phyloP scores from a whole-genome alignment of 176 grass and related monocot genomes.

The Calamus simplicifolius region DNA sequence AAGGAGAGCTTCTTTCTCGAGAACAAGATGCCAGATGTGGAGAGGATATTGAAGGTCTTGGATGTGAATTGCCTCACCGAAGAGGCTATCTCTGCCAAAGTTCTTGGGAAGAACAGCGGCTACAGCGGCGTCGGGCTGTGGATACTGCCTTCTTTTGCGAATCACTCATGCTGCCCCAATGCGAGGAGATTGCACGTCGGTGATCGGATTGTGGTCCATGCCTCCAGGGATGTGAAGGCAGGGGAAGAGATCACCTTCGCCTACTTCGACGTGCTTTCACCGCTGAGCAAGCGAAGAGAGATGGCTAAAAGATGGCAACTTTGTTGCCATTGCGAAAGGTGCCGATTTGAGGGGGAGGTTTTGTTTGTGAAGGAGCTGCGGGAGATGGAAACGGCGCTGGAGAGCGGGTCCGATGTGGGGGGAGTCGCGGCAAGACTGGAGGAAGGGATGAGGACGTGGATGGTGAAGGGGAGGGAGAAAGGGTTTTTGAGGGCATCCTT shows the following conservation, averaged over 20 bases:
- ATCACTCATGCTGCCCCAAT: conserved; percentile 81
- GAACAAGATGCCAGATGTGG: conserved; percentile 31
- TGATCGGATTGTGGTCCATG: conserved; percentile 59
- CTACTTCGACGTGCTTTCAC: conserved; percentile 78
- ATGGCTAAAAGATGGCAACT: conserved; percentile 55
- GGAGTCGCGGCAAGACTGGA: conserved; percentile 41
- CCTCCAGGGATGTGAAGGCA: conserved; percentile 73
- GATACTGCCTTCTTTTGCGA: conserved; percentile 74
- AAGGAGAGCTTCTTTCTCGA: neutral
- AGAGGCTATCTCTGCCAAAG: conserved; percentile 37
- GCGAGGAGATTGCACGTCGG: conserved; percentile 58
- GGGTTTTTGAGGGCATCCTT: conserved; percentile 69
- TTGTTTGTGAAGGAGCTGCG: conserved; percentile 32
- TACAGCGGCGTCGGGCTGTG: conserved; percentile 69
- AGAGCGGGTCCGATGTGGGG: conserved; percentile 31
- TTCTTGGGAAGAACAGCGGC: conserved; percentile 32
- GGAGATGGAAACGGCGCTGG: conserved; percentile 30
- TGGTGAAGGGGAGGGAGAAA: conserved; percentile 59
- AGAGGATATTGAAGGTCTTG: conserved; percentile 59
- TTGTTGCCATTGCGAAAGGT: conserved; percentile 73
- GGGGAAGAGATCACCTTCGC: conserved; percentile 70
- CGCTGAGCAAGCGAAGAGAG: conserved; percentile 36
- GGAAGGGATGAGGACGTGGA: conserved; percentile 52
- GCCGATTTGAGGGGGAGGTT: conserved; percentile 40
- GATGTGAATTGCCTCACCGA: conserved; percentile 81